Evolutionary conservation across 345 rosid genomes (phyloP), one percentile per base, ranked within the genome.

Genomic region (Eucalyptus globulus): DNA sequence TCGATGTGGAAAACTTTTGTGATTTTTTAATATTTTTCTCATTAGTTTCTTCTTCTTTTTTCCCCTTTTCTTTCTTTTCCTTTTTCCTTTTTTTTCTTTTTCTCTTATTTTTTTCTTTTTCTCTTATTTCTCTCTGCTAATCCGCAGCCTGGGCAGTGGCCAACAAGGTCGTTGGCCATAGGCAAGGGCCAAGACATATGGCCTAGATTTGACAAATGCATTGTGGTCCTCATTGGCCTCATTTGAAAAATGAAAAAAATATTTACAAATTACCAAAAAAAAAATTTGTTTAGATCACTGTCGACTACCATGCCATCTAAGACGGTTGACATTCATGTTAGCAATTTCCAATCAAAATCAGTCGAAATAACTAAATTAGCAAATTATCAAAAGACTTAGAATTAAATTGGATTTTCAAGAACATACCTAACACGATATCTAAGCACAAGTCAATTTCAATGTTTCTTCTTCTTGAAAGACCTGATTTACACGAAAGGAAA

Each of bases 261-360:
- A 58, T 58, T 58, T 58, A 58, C 13, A 58, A 58, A 58, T 12
- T 58, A 11, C 29, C 4, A 19, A 58, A 58, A 58, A 58, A 56
- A 17, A 53, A 53, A 7, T 3, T 3, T 51, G 24, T 53, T 53
- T 53, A 53, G 4, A 24, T 19, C 11, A 2, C 11, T 0, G 0
- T 12, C 34, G 1, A 13, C 16, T 6, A 13, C 16, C 8, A 0
- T 2, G 4, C 8, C 16, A 27, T 15, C 4, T 62, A 1, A 13
- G 31, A 62, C 4, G 2, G 2, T 62, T 12, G 15, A 29, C 8
- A 62, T 62, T 29, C 2, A 6, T 13, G 0, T 27, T 6, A 12
- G 2, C 0, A 3, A 62, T 27, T 60, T 6, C 2, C n/a, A 0
- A 2, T 29, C 8, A 62, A 62, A 62, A 3, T 62, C 2, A 7